phyloP scores from a whole-genome alignment of 257 asterid species.

The Paraleonurus japonicus region DNA sequence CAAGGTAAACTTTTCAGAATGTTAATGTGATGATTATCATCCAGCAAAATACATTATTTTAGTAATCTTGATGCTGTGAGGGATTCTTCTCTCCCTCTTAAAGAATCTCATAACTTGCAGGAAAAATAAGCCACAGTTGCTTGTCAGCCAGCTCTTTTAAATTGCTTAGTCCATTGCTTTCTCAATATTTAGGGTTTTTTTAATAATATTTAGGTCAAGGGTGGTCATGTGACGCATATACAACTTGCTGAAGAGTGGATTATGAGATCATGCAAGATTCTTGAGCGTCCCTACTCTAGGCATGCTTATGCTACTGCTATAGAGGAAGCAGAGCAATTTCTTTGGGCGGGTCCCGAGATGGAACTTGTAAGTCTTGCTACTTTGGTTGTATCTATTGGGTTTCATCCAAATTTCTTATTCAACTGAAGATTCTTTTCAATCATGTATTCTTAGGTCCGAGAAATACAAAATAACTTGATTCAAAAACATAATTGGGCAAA shows the following conservation, averaged over 20 bases:
- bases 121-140: not conserved
- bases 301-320: slow-evolving; percentile 59
- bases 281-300: slow-evolving; percentile 59
- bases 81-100: not conserved
- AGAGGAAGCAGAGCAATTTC: slow-evolving; percentile 82
- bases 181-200: slow-evolving; percentile 42
- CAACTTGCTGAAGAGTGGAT: slow-evolving; percentile 92
- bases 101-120: slow-evolving; percentile 1
- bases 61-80: slow-evolving; percentile 7
- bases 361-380: slow-evolving; percentile 57
- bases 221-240: slow-evolving; percentile 52
- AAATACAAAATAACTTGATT: slow-evolving; percentile 55
- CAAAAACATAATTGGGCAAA: slow-evolving; percentile 75
- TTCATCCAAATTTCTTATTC: slow-evolving; percentile 9
- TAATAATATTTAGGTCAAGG: slow-evolving; percentile 54
- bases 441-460: slow-evolving; percentile 61
- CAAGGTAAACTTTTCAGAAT: slow-evolving; percentile 8
- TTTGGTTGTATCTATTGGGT: not conserved
- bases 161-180: slow-evolving; percentile 13
- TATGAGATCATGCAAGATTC: slow-evolving; percentile 51
- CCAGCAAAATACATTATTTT: not conserved
- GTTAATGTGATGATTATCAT: not conserved
- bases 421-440: slow-evolving; percentile 24
- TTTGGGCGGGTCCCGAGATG: slow-evolving; percentile 98
- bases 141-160: slow-evolving; percentile 6